Percentiles rank a stretch among this genome's conserved stretches.
phyloP scores from a whole-genome alignment of 2,329 filamentous ascomycete species.

The Cordyceps cateniannulata region DNA sequence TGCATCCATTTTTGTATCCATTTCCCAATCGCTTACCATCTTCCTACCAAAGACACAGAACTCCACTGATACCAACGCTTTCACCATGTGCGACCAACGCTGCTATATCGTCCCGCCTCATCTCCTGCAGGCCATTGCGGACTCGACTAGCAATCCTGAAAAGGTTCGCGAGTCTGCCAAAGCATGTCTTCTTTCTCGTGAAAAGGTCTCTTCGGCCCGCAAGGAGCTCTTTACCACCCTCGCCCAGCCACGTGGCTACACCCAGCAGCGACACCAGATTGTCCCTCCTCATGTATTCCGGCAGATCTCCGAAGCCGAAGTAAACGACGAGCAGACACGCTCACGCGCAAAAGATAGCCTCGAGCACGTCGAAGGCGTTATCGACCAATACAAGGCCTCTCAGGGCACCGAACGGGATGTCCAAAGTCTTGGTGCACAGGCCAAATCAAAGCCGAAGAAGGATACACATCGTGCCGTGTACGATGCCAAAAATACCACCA shows the following conservation, averaged over 20 bases:
- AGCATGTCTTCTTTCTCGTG: constrained; percentile 28
- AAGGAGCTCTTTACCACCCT: constrained; percentile 30
- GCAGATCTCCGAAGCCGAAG: constrained; percentile 30
- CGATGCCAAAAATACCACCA: constrained; percentile 32
- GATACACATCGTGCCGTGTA: constrained; percentile 37
- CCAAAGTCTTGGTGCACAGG: not conserved
- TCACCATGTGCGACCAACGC: constrained; percentile 14
- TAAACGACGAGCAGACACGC: constrained; percentile 33
- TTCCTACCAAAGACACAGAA: not conserved
- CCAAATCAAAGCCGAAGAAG: constrained; percentile 14
- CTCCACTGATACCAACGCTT: not conserved
- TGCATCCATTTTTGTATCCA: not conserved
- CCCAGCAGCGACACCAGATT: constrained; percentile 22
- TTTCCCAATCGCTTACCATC: not conserved
- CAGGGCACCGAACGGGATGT: constrained; percentile 17
- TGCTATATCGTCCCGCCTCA: constrained; percentile 42
- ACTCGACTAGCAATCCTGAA: constrained; percentile 31
- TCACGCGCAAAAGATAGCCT: constrained; percentile 32
- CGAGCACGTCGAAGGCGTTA: constrained; percentile 29
- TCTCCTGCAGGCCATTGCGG: constrained; percentile 36
- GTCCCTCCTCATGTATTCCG: constrained; percentile 34
- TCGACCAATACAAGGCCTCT: constrained; percentile 18
- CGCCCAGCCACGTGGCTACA: constrained; percentile 24
- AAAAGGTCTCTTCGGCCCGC: constrained; percentile 25
- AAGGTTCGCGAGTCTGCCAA: constrained; percentile 30